These are phyloP conservation scores for Yarrowia porcina DNA, from an alignment of 805 yeast genomes.

Conservation along the genomic window DNA sequence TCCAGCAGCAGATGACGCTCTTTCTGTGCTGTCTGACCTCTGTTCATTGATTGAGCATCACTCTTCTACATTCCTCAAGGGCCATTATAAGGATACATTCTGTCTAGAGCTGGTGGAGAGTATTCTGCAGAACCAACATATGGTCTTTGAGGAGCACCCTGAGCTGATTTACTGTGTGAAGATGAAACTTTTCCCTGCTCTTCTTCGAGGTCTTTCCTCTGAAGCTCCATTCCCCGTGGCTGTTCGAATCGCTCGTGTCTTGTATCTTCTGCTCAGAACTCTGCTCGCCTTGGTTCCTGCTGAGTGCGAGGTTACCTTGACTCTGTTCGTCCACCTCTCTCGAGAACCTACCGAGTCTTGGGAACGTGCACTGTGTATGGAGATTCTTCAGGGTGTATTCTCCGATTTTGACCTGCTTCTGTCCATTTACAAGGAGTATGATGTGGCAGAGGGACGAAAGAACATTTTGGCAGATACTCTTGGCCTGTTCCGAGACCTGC, in stretches of 20 bases:
- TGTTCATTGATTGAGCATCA: constrained; percentile 63
- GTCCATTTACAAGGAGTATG: constrained; percentile 60
- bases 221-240: constrained; percentile 62
- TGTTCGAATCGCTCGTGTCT: constrained; percentile 71
- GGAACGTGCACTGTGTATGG: constrained; percentile 73
- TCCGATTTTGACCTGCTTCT: constrained; percentile 53
- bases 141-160: constrained; percentile 52
- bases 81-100: constrained; percentile 56
- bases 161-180: constrained; percentile 69
- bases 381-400: constrained; percentile 61
- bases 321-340: constrained; percentile 68
- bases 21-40: constrained; percentile 64
- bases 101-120: constrained; percentile 84
- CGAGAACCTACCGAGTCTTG: constrained; percentile 58
- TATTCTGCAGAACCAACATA: constrained; percentile 60
- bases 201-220: constrained; percentile 62
- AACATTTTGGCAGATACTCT: constrained; percentile 55
- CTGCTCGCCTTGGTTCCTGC: constrained; percentile 61
- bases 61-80: constrained; percentile 45
- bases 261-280: constrained; percentile 58
- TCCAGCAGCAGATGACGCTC: constrained; percentile 64
- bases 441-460: constrained; percentile 54
- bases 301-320: constrained; percentile 78
- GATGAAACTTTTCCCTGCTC: constrained; percentile 68
- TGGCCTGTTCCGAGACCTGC: constrained; percentile 42